These are phyloP conservation scores for Sextonia rubra DNA, from an alignment of 164 flowering plant genomes.

Conservation along the genomic window DNA sequence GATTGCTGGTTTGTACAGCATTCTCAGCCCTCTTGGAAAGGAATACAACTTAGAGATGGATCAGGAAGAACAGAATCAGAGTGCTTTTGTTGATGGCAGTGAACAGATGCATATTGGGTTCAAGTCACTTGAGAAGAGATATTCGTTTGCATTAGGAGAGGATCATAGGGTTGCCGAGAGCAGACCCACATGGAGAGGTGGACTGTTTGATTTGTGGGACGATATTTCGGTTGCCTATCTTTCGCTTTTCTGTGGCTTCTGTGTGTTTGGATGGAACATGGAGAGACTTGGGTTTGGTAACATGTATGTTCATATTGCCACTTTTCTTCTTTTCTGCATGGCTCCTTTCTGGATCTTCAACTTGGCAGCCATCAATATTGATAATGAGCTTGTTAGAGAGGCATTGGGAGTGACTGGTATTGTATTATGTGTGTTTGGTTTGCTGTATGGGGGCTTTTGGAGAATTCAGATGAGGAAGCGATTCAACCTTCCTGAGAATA, in stretches of 20 bases:
- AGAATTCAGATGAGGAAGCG: slow-evolving; percentile 94
- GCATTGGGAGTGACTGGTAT: slow-evolving; percentile 59
- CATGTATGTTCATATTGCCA: slow-evolving; percentile 93
- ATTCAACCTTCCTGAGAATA: slow-evolving; percentile 62
- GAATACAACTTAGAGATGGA: slow-evolving; percentile 55
- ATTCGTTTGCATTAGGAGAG: slow-evolving; percentile 60
- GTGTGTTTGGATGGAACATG: slow-evolving; percentile 99
- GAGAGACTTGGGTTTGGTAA: slow-evolving; percentile 96
- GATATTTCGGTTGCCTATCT: slow-evolving; percentile 77
- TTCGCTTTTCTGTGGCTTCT: slow-evolving; percentile 76
- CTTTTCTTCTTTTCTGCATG: slow-evolving; percentile 72
- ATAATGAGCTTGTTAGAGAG: slow-evolving; percentile 54
- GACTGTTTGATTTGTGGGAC: slow-evolving; percentile 84
- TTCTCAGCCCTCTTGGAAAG: slow-evolving; percentile 77
- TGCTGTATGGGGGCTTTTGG: slow-evolving; percentile 98
- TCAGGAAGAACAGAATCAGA: slow-evolving; percentile 50
- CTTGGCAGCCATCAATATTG: slow-evolving; percentile 76
- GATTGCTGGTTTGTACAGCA: slow-evolving; percentile 68
- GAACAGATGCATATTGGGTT: slow-evolving; percentile 14
- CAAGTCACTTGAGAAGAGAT: slow-evolving; percentile 53
- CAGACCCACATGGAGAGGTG: slow-evolving; percentile 78
- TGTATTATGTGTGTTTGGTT: slow-evolving; percentile 69
- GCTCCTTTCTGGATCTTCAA: slow-evolving; percentile 90
- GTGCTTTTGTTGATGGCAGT: slow-evolving; percentile 5
- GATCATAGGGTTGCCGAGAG: slow-evolving; percentile 37